A percentile compares a stretch with the other conserved stretches of the same genome.
Conservation (phyloP, 768 basidiomycete genomes). For the Russula sp. region DNA sequence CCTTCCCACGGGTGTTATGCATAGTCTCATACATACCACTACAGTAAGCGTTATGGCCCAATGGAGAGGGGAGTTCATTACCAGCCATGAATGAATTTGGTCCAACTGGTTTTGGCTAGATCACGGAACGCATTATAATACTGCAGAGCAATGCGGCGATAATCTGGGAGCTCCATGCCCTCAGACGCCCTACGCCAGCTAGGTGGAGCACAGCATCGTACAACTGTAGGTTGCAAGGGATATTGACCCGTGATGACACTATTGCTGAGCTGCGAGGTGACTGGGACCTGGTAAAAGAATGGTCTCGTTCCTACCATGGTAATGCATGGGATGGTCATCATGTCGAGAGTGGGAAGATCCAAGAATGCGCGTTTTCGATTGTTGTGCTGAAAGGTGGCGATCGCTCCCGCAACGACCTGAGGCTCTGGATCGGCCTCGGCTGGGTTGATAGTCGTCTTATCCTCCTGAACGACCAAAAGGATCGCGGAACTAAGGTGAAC, state of each 20-base stretch:
- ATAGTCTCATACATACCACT: no score
- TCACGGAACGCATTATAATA: slow-evolving; percentile 3
- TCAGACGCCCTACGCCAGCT: neutral
- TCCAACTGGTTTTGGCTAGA: neutral
- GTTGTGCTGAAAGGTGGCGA: slow-evolving; percentile 1
- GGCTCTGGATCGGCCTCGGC: neutral
- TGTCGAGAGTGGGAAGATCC: neutral
- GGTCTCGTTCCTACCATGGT: neutral
- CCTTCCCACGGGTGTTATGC: no score
- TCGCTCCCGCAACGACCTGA: neutral
- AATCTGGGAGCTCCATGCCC: slow-evolving; percentile 1
- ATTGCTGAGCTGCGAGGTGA: neutral
- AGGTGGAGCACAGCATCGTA: neutral
- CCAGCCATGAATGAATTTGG: neutral
- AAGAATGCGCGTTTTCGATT: neutral
- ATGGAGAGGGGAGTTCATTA: no score
- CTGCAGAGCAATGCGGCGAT: neutral
- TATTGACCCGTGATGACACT: neutral
- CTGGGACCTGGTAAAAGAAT: neutral
- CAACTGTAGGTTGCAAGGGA: neutral
- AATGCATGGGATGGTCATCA: slow-evolving; percentile 1
- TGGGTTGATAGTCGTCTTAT: neutral
- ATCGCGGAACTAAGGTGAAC: neutral
- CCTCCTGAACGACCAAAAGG: neutral
- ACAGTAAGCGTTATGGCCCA: no score